phyloP scores from a whole-genome alignment of 2,329 filamentous ascomycete species.

The Ophiognomonia clavigignenti-juglandacearum region DNA sequence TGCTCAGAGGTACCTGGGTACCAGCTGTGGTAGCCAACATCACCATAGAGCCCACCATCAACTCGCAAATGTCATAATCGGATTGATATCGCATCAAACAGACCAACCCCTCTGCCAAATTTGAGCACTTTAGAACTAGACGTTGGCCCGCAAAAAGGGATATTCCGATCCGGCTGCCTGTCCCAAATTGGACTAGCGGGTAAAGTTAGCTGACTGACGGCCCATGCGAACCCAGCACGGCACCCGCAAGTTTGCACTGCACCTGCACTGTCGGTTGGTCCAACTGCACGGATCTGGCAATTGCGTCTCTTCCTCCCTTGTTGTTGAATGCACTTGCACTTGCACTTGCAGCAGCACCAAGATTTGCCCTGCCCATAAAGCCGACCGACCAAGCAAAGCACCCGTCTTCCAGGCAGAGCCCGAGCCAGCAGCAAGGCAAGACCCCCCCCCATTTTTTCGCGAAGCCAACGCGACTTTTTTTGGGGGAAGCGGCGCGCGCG shows the following conservation, averaged over 20 bases:
- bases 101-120: neutral
- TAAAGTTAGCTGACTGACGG: neutral
- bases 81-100: neutral
- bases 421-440: neutral
- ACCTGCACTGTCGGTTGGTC: no score
- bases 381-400: neutral
- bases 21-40: neutral
- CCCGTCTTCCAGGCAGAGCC: neutral
- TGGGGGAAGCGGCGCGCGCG: slow-evolving; percentile 4
- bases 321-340: neutral
- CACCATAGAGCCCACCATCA: neutral
- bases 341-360: no score
- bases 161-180: neutral
- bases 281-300: neutral
- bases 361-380: neutral
- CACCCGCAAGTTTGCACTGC: no score
- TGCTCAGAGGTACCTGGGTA: no score
- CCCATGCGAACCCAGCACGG: no score
- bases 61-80: neutral
- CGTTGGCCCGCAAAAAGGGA: neutral
- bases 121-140: neutral
- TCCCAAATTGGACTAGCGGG: slow-evolving; percentile 7
- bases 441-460: slow-evolving; percentile 8
- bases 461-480: slow-evolving; percentile 13
- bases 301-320: slow-evolving; percentile 11